phyloP scores from a whole-genome alignment of 176 grass and related monocot genomes.

The Phragmites australis region DNA sequence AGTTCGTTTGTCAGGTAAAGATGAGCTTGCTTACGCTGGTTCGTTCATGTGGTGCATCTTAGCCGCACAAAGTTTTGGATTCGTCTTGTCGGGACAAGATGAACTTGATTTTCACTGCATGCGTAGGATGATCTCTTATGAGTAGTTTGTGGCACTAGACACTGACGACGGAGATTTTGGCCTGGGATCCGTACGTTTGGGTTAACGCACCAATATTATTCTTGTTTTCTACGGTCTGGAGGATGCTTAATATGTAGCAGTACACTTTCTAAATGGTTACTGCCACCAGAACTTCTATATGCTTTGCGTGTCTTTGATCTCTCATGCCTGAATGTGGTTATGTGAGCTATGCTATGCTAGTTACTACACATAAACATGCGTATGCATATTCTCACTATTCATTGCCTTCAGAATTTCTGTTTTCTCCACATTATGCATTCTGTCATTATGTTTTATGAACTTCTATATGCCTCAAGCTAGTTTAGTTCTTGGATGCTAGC shows the following conservation, averaged over 20 bases:
- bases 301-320: not conserved
- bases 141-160: constrained; percentile 16
- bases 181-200: constrained; percentile 2
- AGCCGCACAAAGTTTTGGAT: not conserved
- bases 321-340: not conserved
- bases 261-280: not conserved
- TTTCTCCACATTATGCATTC: too few species aligned
- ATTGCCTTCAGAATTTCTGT: too few species aligned
- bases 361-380: not conserved
- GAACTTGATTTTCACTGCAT: constrained; percentile 24
- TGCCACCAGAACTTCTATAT: not conserved
- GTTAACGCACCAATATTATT: not conserved
- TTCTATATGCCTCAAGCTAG: too few species aligned
- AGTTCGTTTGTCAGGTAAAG: constrained; percentile 28
- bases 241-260: not conserved
- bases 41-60: constrained; percentile 14
- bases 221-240: not conserved
- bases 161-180: not conserved
- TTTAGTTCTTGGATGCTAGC: too few species aligned
- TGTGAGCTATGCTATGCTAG: not conserved
- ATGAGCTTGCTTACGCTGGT: constrained; percentile 18
- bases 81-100: constrained; percentile 17
- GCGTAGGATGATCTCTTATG: constrained; percentile 11
- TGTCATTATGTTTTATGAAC: too few species aligned
- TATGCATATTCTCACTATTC: too few species aligned